A percentile compares a stretch with the other conserved stretches of the same genome.
Conservation (phyloP, 176 grass and related monocot genomes). For the Oryza australiensis region DNA sequence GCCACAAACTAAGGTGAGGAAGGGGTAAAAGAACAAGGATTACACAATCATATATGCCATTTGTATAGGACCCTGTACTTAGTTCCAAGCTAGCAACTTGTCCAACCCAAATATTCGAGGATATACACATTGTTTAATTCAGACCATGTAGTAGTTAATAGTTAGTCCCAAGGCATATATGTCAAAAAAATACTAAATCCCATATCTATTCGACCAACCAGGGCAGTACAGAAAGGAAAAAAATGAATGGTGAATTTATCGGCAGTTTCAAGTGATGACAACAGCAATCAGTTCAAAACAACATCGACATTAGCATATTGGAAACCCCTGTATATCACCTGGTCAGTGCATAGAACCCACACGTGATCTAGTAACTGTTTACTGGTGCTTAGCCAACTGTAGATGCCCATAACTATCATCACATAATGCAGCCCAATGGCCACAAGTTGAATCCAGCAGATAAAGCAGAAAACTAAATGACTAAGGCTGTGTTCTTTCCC, state of each 20-base stretch:
- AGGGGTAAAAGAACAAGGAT: background rate
- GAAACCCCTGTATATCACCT: background rate
- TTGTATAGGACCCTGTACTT: background rate
- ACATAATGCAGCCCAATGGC: constrained; percentile 3
- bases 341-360: background rate
- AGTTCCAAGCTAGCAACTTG: background rate
- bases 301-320: background rate
- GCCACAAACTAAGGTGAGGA: background rate
- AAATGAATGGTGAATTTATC: background rate
- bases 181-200: background rate
- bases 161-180: background rate
- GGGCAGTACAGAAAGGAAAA: background rate
- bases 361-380: background rate
- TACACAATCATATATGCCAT: background rate
- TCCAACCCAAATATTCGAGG: background rate
- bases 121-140: background rate
- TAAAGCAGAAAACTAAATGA: constrained; percentile 11
- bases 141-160: background rate
- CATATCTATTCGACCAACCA: background rate
- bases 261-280: background rate
- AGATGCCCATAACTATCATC: background rate
- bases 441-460: background rate
- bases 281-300: background rate
- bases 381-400: background rate
- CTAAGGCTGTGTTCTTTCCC: no score